Conservation (phyloP, 495 filamentous ascomycete species). For the Penicillium crystallinum region DNA sequence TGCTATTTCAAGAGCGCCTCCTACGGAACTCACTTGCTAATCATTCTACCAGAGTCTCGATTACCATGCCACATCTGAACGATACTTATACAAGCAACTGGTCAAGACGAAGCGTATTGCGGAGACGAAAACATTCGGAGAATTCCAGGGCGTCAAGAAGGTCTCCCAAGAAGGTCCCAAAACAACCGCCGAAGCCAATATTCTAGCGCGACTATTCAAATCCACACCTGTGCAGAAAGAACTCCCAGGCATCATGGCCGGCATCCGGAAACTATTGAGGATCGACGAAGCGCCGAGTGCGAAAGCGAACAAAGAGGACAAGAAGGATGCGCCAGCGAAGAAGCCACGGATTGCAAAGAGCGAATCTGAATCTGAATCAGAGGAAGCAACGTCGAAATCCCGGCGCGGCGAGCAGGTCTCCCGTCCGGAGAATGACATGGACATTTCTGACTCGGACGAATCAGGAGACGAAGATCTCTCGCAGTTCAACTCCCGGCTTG, state of each 20-base stretch:
- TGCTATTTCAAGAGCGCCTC: slow-evolving; percentile 2
- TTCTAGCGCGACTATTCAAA: slow-evolving; percentile 75
- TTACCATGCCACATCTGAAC: slow-evolving; percentile 55
- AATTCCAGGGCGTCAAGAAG: slow-evolving; percentile 32
- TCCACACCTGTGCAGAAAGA: slow-evolving; percentile 67
- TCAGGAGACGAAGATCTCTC: slow-evolving; percentile 39
- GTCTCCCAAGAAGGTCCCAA: slow-evolving; percentile 32
- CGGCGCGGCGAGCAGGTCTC: slow-evolving; percentile 14
- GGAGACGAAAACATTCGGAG: slow-evolving; percentile 41
- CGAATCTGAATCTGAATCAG: slow-evolving; percentile 9
- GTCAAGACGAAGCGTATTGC: slow-evolving; percentile 66
- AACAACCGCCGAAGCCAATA: slow-evolving; percentile 60
- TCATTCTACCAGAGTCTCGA: slow-evolving; percentile 50
- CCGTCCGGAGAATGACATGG: slow-evolving; percentile 15
- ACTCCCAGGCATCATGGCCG: slow-evolving; percentile 55
- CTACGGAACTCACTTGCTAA: neutral
- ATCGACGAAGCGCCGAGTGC: slow-evolving; percentile 44
- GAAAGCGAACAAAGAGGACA: slow-evolving; percentile 19
- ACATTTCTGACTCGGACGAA: slow-evolving; percentile 27
- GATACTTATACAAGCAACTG: slow-evolving; percentile 72
- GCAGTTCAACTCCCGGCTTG: slow-evolving; percentile 51
- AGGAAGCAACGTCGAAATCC: slow-evolving; percentile 9
- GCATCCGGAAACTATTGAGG: slow-evolving; percentile 56
- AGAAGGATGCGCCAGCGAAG: slow-evolving; percentile 20
- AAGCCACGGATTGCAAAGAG: slow-evolving; percentile 8